Percentiles rank a stretch among this genome's conserved stretches.
phyloP scores from a whole-genome alignment of 768 basidiomycete species.

The Agrocybe chaxingu region DNA sequence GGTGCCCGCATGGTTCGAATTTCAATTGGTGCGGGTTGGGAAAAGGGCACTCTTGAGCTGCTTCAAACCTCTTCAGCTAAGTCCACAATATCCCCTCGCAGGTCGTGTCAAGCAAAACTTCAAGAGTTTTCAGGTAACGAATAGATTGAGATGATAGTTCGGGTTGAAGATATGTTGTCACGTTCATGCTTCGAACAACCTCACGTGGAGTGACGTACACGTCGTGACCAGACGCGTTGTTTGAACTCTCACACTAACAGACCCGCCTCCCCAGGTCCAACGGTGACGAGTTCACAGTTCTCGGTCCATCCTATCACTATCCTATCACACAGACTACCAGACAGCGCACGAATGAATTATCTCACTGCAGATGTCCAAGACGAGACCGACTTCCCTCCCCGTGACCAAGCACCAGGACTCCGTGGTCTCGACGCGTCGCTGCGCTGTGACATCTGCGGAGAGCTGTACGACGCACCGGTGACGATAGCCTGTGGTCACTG shows the following conservation, averaged over 20 bases:
- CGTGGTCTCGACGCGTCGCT: constrained; percentile 60
- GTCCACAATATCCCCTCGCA: too few relatives aligned
- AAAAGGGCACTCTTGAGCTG: too few relatives aligned
- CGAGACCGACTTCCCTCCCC: constrained; percentile 67
- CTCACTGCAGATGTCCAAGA: constrained; percentile 36
- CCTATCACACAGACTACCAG: not conserved
- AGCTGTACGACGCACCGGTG: constrained; percentile 71
- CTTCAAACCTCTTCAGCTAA: too few relatives aligned
- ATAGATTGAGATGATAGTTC: not conserved
- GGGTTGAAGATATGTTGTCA: not conserved
- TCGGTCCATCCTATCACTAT: too few relatives aligned
- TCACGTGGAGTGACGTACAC: constrained; percentile 1
- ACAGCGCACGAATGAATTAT: constrained; percentile 13
- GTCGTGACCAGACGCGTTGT: not conserved
- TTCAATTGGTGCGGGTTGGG: too few relatives aligned
- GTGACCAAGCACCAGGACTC: constrained; percentile 45
- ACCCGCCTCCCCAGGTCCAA: too few relatives aligned
- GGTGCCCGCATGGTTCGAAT: too few relatives aligned
- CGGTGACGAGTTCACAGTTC: too few relatives aligned
- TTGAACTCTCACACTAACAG: too few relatives aligned
- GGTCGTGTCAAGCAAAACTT: too few relatives aligned
- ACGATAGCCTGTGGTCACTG: constrained; percentile 75
- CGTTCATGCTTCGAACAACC: not conserved
- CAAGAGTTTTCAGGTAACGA: too few relatives aligned
- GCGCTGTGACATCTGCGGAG: constrained; percentile 75